These are phyloP conservation scores for Conidiobolus incongruus DNA, from an alignment of 371 early-diverging fungal species.

Conservation along the genomic window DNA sequence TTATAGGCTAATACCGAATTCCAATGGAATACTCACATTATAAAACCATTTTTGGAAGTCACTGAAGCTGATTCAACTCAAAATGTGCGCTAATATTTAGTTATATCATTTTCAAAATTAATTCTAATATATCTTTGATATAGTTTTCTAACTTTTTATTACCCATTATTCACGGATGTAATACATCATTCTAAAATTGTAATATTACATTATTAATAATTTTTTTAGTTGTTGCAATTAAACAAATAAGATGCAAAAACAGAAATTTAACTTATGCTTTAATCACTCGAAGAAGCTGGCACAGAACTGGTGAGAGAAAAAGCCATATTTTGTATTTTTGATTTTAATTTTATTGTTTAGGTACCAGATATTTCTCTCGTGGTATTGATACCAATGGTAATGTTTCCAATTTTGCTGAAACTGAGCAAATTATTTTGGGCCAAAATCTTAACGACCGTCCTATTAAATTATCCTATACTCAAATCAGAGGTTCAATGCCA, in stretches of 20 bases:
- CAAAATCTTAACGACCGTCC: constrained; percentile 12
- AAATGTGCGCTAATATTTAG: constrained; percentile 13
- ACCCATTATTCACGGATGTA: constrained; percentile 81
- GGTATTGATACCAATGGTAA: constrained; percentile 88
- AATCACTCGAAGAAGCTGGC: constrained; percentile 57
- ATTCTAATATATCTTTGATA: too few species aligned
- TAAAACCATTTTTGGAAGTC: constrained; percentile 34
- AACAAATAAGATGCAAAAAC: constrained; percentile 23
- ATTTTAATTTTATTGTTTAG: constrained; percentile 6
- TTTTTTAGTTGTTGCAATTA: constrained; percentile 24
- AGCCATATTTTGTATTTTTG: not conserved
- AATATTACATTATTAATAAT: not conserved
- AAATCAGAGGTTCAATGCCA: constrained; percentile 96
- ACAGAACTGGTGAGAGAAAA: constrained; percentile 29
- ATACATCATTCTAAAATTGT: constrained; percentile 9
- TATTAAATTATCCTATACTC: constrained; percentile 68
- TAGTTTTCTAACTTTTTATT: constrained; percentile 56
- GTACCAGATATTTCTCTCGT: constrained; percentile 84
- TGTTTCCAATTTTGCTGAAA: constrained; percentile 96
- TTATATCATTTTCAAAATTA: not conserved
- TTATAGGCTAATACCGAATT: constrained; percentile 63
- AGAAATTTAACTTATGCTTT: constrained; percentile 43
- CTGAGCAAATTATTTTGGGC: constrained; percentile 74
- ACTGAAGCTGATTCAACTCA: constrained; percentile 11
- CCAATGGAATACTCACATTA: constrained; percentile 68